A percentile compares a stretch with the other conserved stretches of the same genome.
Evolutionary conservation across 1,284 basidiomycete genomes (phyloP).

Genomic region (Naganishia sp.): DNA sequence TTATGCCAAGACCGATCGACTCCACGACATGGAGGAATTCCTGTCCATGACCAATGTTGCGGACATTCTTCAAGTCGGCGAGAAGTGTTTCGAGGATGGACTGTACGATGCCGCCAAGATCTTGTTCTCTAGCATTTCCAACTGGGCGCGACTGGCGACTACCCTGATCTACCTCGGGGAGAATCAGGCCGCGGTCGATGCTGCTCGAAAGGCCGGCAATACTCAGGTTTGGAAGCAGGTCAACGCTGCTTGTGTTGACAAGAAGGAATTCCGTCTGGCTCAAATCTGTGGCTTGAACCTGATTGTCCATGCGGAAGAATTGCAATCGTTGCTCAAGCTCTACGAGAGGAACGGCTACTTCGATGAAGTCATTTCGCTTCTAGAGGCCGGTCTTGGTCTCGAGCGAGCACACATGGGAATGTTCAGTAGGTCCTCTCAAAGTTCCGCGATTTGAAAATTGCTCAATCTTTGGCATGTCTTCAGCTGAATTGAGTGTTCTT

Average conservation of each 20-base stretch:
- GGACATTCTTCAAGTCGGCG: slow-evolving; percentile 91
- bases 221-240: slow-evolving; percentile 99
- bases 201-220: slow-evolving; percentile 97
- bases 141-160: slow-evolving; percentile 96
- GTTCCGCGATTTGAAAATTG: background rate
- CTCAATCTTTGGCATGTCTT: slow-evolving; percentile 63
- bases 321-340: slow-evolving; percentile 74
- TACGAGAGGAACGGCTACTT: slow-evolving; percentile 94
- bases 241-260: slow-evolving; percentile 96
- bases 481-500: slow-evolving; percentile 81
- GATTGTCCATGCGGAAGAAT: slow-evolving; percentile 77
- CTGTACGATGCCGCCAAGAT: slow-evolving; percentile 96
- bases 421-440: slow-evolving; percentile 41
- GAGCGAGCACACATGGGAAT: slow-evolving; percentile 50
- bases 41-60: slow-evolving; percentile 98
- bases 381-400: slow-evolving; percentile 83
- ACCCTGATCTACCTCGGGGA: slow-evolving; percentile 98
- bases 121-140: slow-evolving; percentile 93
- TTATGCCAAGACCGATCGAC: slow-evolving; percentile 93
- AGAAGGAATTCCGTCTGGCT: slow-evolving; percentile 92
- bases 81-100: slow-evolving; percentile 99
- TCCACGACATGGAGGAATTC: slow-evolving; percentile 99
- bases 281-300: slow-evolving; percentile 98
- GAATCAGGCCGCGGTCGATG: slow-evolving; percentile 97
- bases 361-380: slow-evolving; percentile 84